Conservation (phyloP, 1,139 yeast genomes). For the Blastobotrys apis region DNA sequence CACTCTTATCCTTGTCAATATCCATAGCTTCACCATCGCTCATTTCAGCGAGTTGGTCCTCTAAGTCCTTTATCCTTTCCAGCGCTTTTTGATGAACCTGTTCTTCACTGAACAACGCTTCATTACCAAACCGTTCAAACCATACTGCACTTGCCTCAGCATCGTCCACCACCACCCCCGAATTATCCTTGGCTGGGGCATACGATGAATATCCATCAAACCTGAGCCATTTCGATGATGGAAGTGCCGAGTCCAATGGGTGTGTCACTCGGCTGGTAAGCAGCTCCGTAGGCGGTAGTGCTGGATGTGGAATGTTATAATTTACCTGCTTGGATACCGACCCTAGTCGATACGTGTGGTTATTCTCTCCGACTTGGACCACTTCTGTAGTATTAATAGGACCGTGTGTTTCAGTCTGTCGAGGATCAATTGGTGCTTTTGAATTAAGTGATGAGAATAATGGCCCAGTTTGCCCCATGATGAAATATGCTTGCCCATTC, state of each 20-base stretch:
- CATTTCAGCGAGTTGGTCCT: conserved; percentile 9
- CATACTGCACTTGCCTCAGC: conserved; percentile 66
- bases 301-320: conserved; percentile 56
- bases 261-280: conserved; percentile 70
- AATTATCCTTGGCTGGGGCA: conserved; percentile 76
- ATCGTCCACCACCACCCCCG: conserved; percentile 59
- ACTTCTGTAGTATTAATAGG: conserved; percentile 56
- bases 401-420: conserved; percentile 57
- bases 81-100: conserved; percentile 11
- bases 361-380: conserved; percentile 46
- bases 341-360: conserved; percentile 44
- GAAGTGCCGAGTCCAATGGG: conserved; percentile 82
- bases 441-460: conserved; percentile 63
- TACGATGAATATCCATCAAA: conserved; percentile 63
- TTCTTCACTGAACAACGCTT: conserved; percentile 34
- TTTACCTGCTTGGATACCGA: conserved; percentile 39
- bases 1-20: conserved; percentile 11
- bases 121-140: conserved; percentile 69
- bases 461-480: conserved; percentile 51
- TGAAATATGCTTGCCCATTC: conserved; percentile 60
- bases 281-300: conserved; percentile 61
- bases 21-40: conserved; percentile 5
- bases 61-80: conserved; percentile 14
- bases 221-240: conserved; percentile 77
- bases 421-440: conserved; percentile 62